These are phyloP conservation scores for Strobilomyces echinocephalus DNA, from an alignment of 768 basidiomycete species.

Conservation along the genomic window DNA sequence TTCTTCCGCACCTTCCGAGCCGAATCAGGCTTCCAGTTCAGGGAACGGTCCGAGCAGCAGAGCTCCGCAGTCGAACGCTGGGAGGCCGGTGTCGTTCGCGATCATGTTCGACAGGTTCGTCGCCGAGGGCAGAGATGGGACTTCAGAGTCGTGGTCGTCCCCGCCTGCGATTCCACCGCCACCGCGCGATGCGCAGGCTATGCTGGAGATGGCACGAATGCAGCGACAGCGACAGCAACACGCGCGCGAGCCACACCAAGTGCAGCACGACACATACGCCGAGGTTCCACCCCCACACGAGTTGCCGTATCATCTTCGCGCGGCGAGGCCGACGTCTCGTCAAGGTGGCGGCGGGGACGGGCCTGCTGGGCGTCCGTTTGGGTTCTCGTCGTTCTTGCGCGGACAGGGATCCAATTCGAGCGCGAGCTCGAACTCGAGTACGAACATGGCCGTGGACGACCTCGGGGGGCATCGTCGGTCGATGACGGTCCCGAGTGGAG, in stretches of 20 bases:
- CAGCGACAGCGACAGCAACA: conserved; percentile 13
- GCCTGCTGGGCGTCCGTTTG: conserved; percentile 9
- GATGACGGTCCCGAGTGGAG: neutral
- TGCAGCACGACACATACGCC: conserved; percentile 1
- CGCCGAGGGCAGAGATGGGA: conserved; percentile 12
- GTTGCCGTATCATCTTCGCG: conserved; percentile 3
- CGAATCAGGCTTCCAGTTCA: conserved; percentile 4
- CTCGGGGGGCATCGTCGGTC: conserved; percentile 5
- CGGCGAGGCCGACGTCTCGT: conserved; percentile 4
- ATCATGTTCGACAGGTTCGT: conserved; percentile 20
- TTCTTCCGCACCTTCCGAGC: neutral
- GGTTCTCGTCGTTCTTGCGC: conserved; percentile 12
- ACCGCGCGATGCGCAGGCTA: conserved; percentile 4
- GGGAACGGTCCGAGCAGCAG: conserved; percentile 4
- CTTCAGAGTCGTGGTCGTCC: conserved; percentile 2
- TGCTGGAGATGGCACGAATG: conserved; percentile 12
- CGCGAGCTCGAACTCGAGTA: conserved; percentile 10
- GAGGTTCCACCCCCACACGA: conserved; percentile 5
- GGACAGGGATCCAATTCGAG: conserved; percentile 19
- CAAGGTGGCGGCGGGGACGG: conserved; percentile 10
- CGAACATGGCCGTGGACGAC: conserved; percentile 13
- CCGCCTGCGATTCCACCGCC: neutral
- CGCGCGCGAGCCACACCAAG: neutral
- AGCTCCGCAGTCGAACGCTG: conserved; percentile 7
- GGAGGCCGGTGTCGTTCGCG: conserved; percentile 15